Evolutionary conservation across 164 flowering plant species (phyloP).

Genomic region (Stephania cephalantha): DNA sequence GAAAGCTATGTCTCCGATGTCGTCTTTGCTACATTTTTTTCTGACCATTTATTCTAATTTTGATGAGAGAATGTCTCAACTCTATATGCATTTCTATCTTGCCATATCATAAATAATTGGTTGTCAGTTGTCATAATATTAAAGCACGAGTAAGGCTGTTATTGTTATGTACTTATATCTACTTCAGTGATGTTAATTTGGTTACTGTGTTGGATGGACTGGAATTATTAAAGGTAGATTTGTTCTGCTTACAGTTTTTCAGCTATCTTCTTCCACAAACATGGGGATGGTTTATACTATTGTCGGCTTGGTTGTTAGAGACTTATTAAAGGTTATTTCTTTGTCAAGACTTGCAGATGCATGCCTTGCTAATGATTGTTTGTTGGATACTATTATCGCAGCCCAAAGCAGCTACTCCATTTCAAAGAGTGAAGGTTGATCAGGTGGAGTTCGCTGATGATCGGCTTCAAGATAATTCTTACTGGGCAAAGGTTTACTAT

Average conservation of each 20-base stretch:
- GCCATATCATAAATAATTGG: not conserved
- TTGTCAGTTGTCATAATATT: not conserved
- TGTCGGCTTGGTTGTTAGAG: not conserved
- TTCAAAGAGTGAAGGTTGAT: constrained; percentile 75
- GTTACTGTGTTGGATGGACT: not conserved
- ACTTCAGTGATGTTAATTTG: not conserved
- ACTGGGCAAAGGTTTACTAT: constrained; percentile 87
- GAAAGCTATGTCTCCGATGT: not conserved
- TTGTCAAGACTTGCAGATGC: not conserved
- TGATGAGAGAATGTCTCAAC: not conserved
- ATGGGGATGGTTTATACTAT: no score
- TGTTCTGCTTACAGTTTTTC: not conserved
- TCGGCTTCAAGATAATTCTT: constrained; percentile 84
- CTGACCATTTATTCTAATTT: not conserved
- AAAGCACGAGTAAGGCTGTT: not conserved
- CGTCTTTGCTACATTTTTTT: not conserved
- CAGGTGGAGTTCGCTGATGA: constrained; percentile 68
- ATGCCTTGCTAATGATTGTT: not conserved
- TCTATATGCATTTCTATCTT: not conserved
- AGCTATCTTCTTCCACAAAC: not conserved
- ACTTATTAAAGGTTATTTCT: not conserved
- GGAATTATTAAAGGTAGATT: no score
- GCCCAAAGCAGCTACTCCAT: constrained; percentile 66
- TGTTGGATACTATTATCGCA: constrained; percentile 26
- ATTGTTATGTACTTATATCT: not conserved